Evolutionary conservation across 2,329 filamentous ascomycete species (phyloP), one percentile per base, ranked within the genome.

Genomic region (Scleromitrula shiraiana): DNA sequence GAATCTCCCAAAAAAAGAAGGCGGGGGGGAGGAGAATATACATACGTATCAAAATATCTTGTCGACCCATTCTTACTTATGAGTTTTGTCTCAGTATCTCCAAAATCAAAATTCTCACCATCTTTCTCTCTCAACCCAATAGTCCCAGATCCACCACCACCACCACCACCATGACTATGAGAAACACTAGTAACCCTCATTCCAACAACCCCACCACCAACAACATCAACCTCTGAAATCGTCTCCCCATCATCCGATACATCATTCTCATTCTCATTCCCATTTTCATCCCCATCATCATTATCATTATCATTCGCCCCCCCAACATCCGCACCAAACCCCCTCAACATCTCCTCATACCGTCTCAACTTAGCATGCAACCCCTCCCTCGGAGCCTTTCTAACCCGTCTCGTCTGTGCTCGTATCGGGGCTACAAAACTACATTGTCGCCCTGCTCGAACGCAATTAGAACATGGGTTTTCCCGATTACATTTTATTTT

Each of bases 21-120:
- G n/a, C n/a, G n/a, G n/a, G n/a, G n/a, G n/a, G n/a, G n/a, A n/a
- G n/a, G n/a, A n/a, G n/a, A n/a, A n/a, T n/a, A n/a, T n/a, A 88
- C 83, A 14, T 88, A 82, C 39, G 83, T 85, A 54, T 85, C 79
- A 54, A 80, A 76, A 87, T 48, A 85, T 32, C 33, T 50, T 9
- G 23, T 46, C 9, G 29, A 39, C 38, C 17, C 41, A 30, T 38
- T 38, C n/a, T 39, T 39, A 27, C 9, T 39, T 32, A 61, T 43
- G 23, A 61, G 53, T 32, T 50, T 57, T 30, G 51, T 46, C 38
- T 55, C 52, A 10, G 43, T 46, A 20, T 56, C 52, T 24, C 53
- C 51, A 26, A 44, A 23, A 1, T 22, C 26, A n/a, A n/a, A n/a
- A n/a, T n/a, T n/a, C n/a, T n/a, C n/a, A n/a, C n/a, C n/a, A n/a